Percentiles rank a stretch among this genome's conserved stretches.
Conservation (phyloP, 352 stramenopile species). For the Phytophthora ramorum region DNA sequence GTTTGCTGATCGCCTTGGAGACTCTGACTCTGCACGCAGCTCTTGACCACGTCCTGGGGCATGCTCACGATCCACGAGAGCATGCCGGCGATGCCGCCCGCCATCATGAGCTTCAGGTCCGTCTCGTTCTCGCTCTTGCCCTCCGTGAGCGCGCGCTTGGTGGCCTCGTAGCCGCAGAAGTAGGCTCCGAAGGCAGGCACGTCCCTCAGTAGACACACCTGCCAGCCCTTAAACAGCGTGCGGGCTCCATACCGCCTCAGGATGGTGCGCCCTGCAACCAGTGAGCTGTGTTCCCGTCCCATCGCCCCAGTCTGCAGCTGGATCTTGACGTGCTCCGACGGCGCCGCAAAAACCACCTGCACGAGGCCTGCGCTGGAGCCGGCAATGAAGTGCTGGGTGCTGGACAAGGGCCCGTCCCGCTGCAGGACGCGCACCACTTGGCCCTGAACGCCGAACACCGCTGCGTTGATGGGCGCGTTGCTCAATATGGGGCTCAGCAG, state of each 20-base stretch:
- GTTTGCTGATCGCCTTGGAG: slow-evolving; percentile 38
- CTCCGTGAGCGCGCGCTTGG: slow-evolving; percentile 55
- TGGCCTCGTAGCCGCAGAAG: slow-evolving; percentile 80
- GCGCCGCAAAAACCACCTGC: slow-evolving; percentile 70
- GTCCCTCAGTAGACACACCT: slow-evolving; percentile 66
- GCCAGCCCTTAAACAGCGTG: slow-evolving; percentile 73
- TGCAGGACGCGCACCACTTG: slow-evolving; percentile 52
- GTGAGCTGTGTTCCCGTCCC: slow-evolving; percentile 53
- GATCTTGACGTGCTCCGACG: slow-evolving; percentile 84
- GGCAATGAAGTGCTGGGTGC: slow-evolving; percentile 59
- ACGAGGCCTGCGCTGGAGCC: slow-evolving; percentile 61
- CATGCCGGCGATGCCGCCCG: slow-evolving; percentile 73
- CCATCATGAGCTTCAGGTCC: slow-evolving; percentile 64
- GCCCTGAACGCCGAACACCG: slow-evolving; percentile 81
- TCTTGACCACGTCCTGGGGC: slow-evolving; percentile 91
- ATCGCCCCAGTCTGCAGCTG: slow-evolving; percentile 70
- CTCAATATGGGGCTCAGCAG: slow-evolving; percentile 79
- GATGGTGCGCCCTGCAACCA: slow-evolving; percentile 53
- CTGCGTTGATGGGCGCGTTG: slow-evolving; percentile 86
- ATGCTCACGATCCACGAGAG: slow-evolving; percentile 79
- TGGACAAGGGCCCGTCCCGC: slow-evolving; percentile 41
- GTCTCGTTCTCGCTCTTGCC: slow-evolving; percentile 64
- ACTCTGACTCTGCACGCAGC: slow-evolving; percentile 78
- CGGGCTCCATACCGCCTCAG: slow-evolving; percentile 43
- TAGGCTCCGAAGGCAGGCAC: slow-evolving; percentile 80